A percentile compares a stretch with the other conserved stretches of the same genome.
These are phyloP conservation scores for Zymoseptoria tritici DNA, from an alignment of 2,329 filamentous ascomycete genomes.

Conservation along the genomic window DNA sequence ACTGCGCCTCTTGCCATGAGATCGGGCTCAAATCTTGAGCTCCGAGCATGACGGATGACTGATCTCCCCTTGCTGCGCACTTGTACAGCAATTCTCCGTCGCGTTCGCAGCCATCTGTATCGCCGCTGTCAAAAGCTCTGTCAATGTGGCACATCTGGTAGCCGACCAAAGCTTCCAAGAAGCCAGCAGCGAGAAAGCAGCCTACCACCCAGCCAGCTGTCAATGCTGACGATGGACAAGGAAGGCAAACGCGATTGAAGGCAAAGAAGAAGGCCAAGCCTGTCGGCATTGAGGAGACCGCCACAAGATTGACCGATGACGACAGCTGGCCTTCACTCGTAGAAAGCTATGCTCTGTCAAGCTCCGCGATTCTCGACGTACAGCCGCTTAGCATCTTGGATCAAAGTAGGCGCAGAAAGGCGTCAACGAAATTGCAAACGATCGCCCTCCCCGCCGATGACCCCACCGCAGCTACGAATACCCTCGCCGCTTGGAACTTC, in stretches of 20 bases:
- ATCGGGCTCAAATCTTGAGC: too few species aligned
- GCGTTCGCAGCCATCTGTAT: too few species aligned
- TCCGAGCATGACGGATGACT: too few species aligned
- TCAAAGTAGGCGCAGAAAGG: not conserved
- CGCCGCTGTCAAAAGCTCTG: too few species aligned
- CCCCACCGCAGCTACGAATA: too few species aligned
- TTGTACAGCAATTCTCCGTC: too few species aligned
- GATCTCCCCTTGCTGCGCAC: too few species aligned
- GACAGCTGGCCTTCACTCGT: not conserved
- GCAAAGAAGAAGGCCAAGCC: not conserved
- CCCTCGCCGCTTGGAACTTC: too few species aligned
- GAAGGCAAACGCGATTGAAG: not conserved
- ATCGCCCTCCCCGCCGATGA: not conserved
- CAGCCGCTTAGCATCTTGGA: not conserved
- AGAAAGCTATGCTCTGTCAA: not conserved
- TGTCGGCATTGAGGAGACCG: not conserved
- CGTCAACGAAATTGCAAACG: not conserved
- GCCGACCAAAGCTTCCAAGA: not conserved
- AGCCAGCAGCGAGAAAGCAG: not conserved
- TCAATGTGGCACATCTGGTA: not conserved
- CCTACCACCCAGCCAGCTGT: not conserved
- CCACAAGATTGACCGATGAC: not conserved
- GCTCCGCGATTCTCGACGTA: not conserved
- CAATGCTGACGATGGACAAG: not conserved
- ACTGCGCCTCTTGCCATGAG: too few species aligned